Evolutionary conservation across 1,284 basidiomycete genomes (phyloP), one percentile per base, ranked within the genome.

Genomic region (Pulveroboletus ridleyi): DNA sequence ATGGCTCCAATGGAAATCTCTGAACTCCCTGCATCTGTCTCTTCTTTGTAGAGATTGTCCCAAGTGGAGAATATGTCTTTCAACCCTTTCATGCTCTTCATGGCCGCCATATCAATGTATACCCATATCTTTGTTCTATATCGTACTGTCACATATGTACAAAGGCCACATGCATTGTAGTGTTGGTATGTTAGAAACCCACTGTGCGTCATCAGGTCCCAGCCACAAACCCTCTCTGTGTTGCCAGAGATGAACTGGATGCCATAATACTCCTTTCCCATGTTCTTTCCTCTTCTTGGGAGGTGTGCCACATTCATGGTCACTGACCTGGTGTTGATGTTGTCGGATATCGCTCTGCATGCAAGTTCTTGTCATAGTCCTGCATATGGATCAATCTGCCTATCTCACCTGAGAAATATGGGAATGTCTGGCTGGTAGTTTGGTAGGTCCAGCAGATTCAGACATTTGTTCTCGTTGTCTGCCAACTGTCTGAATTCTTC

Each of bases 221-320:
- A 56, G 11, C 35, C 35, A 0, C 35, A 9, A 11, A 56, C 14
- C 9, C n/a, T n/a, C n/a, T 56, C 54, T 0, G n/a, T 23, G 3
- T 56, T 10, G 4, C 35, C 10, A 9, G n/a, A 41, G 1, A 56
- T 18, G 22, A 23, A n/a, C n/a, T 56, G 54, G 1, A 23, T 11
- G 0, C 54, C n/a, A 2, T 17, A 23, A 10, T 10, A 56, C 1
- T 17, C 4, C 15, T 41, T 56, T 4, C 1, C 15, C 2, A 10
- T n/a, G n/a, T 56, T 41, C 4, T 11, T 23, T 0, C 35, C 15
- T 2, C 3, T 18, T 11, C 4, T 23, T 0, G n/a, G n/a, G 1
- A 56, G 4, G 2, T 56, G 18, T 2, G n/a, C 1, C 35, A 10
- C 1, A 10, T 56, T 56, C 55, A 56, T 56, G 0, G 11, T 56